Evolutionary conservation across 805 yeast species (phyloP).

Genomic region (Naumovozyma dairenensis): DNA sequence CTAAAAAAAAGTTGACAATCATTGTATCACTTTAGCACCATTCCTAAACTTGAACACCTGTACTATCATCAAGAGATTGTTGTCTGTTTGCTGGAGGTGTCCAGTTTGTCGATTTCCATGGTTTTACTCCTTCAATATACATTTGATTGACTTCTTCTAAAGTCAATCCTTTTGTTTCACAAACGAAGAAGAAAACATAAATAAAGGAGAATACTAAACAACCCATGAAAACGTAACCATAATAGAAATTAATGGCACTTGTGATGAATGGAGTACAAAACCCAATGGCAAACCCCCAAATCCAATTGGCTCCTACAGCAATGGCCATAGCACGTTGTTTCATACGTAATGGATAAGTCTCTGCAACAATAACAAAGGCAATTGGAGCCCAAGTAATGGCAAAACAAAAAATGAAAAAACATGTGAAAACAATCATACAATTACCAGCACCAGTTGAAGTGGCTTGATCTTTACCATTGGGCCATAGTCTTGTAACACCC

Average conservation of each 20-base stretch:
- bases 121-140: constrained; percentile 39
- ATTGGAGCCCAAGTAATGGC: constrained; percentile 71
- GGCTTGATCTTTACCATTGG: constrained; percentile 30
- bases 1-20: no score
- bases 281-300: constrained; percentile 58
- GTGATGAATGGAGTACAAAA: constrained; percentile 66
- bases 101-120: constrained; percentile 40
- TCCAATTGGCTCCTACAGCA: constrained; percentile 53
- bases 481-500: constrained; percentile 41
- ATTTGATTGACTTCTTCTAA: constrained; percentile 69
- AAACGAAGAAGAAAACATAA: constrained; percentile 59
- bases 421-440: constrained; percentile 61
- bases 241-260: constrained; percentile 49
- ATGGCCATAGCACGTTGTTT: constrained; percentile 46
- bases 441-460: constrained; percentile 49
- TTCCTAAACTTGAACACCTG: not conserved
- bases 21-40: no score
- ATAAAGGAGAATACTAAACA: constrained; percentile 43
- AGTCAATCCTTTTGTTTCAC: constrained; percentile 68
- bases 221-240: constrained; percentile 52
- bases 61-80: not conserved
- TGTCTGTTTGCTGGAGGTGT: constrained; percentile 26
- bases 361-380: constrained; percentile 53
- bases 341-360: constrained; percentile 62
- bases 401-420: constrained; percentile 59